A percentile compares a stretch with the other conserved stretches of the same genome.
phyloP scores from a whole-genome alignment of 768 basidiomycete species.

The Hortiboletus flavorubellus region DNA sequence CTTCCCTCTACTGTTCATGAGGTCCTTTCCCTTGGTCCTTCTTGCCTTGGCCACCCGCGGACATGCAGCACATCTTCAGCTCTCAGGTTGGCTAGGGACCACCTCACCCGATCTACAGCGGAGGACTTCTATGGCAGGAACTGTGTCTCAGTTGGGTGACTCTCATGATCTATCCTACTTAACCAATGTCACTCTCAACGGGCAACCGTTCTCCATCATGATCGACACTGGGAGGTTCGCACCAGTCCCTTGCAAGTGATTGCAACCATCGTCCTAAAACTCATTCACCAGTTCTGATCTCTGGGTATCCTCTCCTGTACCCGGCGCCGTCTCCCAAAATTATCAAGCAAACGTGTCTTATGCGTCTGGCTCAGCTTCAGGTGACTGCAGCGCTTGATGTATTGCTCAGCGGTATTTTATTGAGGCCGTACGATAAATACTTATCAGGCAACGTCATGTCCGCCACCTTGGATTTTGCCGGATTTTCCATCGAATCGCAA shows the following conservation, averaged over 20 bases:
- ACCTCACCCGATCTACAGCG: slow-evolving; percentile 12
- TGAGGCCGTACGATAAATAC: background rate
- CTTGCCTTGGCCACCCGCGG: too few relatives aligned
- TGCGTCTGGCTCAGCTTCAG: slow-evolving; percentile 51
- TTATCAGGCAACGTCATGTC: slow-evolving; percentile 31
- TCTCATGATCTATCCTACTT: slow-evolving; percentile 28
- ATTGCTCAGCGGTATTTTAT: background rate
- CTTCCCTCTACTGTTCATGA: too few relatives aligned
- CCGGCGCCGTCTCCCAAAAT: slow-evolving; percentile 37
- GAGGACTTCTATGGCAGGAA: slow-evolving; percentile 29
- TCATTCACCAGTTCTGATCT: too few relatives aligned
- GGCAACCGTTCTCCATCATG: slow-evolving; percentile 29
- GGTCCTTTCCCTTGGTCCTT: too few relatives aligned
- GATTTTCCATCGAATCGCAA: slow-evolving; percentile 48
- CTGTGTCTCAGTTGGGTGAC: slow-evolving; percentile 2
- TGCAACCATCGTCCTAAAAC: background rate
- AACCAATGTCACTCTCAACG: slow-evolving; percentile 41
- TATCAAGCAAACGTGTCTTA: slow-evolving; percentile 43
- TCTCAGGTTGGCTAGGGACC: too few relatives aligned
- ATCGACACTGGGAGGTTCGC: slow-evolving; percentile 48
- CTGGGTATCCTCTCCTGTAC: slow-evolving; percentile 34
- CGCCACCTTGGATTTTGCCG: slow-evolving; percentile 30
- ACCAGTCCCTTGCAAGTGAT: background rate
- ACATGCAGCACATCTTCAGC: too few relatives aligned
- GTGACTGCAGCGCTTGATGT: slow-evolving; percentile 25